Evolutionary conservation across 192 early-diverging fungal species (phyloP).

Genomic region (Gaertneriomyces sp.): DNA sequence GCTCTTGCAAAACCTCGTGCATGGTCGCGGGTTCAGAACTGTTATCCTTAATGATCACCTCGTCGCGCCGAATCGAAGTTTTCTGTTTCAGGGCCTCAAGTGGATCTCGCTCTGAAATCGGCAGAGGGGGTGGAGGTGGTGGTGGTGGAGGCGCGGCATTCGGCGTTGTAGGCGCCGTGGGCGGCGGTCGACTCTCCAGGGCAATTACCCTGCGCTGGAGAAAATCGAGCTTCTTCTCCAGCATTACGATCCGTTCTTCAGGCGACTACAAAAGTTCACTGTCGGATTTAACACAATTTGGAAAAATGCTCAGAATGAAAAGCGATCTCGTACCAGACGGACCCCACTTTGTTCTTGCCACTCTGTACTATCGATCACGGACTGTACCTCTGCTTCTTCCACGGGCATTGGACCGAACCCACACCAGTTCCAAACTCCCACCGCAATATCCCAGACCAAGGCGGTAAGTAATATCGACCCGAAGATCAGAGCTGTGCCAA

Average conservation of each 20-base stretch:
- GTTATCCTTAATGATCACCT: neutral
- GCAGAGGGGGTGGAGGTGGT: slow-evolving; percentile 12
- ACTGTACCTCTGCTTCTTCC: no score
- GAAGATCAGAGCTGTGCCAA: no score
- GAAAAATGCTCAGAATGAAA: no score
- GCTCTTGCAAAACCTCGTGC: slow-evolving; percentile 22
- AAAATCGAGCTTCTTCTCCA: slow-evolving; percentile 3
- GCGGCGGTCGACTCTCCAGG: neutral
- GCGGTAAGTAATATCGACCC: no score
- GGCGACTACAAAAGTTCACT: no score
- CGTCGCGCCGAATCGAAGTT: neutral
- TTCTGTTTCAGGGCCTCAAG: neutral
- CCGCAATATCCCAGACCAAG: no score
- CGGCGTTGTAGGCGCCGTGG: neutral
- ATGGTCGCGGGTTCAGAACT: slow-evolving; percentile 2
- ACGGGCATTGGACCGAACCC: no score
- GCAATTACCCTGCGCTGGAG: slow-evolving; percentile 3
- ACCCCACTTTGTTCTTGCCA: no score
- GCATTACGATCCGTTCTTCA: neutral
- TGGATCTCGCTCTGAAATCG: neutral
- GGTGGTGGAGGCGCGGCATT: slow-evolving; percentile 15
- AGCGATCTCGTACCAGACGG: no score
- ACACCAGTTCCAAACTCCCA: no score
- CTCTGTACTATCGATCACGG: no score
- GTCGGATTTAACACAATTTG: no score